phyloP scores from a whole-genome alignment of 176 grass and related monocot species.

The maize (Zea mays) region DNA sequence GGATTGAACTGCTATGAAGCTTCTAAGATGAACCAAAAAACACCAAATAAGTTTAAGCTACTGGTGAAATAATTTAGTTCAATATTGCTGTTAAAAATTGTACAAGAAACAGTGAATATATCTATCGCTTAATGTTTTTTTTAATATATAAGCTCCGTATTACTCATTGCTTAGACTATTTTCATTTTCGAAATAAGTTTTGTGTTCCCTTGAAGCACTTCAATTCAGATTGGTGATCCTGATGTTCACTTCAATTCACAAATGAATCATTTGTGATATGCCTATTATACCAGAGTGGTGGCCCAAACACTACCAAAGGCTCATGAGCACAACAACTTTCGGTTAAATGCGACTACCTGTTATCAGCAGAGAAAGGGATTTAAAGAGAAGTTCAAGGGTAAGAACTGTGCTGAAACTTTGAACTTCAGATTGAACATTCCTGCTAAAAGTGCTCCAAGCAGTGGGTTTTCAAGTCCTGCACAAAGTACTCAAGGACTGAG shows the following conservation, averaged over 20 bases:
- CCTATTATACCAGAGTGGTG: slow-evolving; percentile 37
- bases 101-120: neutral
- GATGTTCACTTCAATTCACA: too few relatives aligned
- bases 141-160: neutral
- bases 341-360: slow-evolving; percentile 42
- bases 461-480: slow-evolving; percentile 77
- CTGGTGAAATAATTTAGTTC: neutral
- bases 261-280: neutral
- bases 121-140: neutral
- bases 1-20: slow-evolving; percentile 19
- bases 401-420: slow-evolving; percentile 46
- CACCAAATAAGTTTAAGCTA: neutral
- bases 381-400: slow-evolving; percentile 52
- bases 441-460: slow-evolving; percentile 77
- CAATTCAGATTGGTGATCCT: slow-evolving; percentile 15
- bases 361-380: slow-evolving; percentile 50
- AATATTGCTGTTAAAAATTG: neutral
- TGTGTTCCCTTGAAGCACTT: neutral
- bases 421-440: slow-evolving; percentile 69
- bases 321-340: slow-evolving; percentile 30
- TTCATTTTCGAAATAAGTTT: neutral
- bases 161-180: slow-evolving; percentile 4
- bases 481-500: slow-evolving; percentile 58
- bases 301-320: slow-evolving; percentile 38
- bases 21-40: slow-evolving; percentile 20